phyloP scores from a whole-genome alignment of 345 rosid genomes.

The Diplotaxis tenuifolia region DNA sequence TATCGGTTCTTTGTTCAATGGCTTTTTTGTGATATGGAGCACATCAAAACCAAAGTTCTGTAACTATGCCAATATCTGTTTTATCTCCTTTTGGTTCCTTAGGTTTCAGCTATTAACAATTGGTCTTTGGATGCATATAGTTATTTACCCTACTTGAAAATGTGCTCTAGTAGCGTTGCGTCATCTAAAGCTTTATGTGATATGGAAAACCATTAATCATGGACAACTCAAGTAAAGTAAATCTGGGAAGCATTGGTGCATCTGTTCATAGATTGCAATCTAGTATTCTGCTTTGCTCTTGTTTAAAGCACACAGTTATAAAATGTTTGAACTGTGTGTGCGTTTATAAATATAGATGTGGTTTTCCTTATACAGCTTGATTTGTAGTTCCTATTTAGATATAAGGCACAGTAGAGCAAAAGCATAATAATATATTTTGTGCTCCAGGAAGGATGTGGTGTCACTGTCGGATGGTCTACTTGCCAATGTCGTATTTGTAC shows the following conservation, averaged over 20 bases:
- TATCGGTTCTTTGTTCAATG: background rate
- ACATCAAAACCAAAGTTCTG: background rate
- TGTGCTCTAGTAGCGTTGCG: background rate
- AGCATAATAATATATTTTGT: background rate
- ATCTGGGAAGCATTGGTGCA: slow-evolving; percentile 4
- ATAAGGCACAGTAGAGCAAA: slow-evolving; percentile 6
- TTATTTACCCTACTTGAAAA: background rate
- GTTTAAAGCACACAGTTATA: background rate
- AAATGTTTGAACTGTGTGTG: background rate
- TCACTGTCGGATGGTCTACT: slow-evolving; percentile 97
- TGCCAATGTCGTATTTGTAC: slow-evolving; percentile 94
- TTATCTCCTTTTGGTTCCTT: background rate
- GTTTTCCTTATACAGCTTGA: slow-evolving; percentile 2
- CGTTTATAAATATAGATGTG: slow-evolving; percentile 5
- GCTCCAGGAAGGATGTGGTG: slow-evolving; percentile 98
- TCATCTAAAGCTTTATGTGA: slow-evolving; percentile 4
- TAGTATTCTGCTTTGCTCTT: background rate
- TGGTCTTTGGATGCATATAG: background rate
- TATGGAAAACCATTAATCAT: background rate
- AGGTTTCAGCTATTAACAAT: background rate
- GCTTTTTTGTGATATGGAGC: background rate
- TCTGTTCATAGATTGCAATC: slow-evolving; percentile 5
- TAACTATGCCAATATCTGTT: background rate
- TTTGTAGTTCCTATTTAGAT: background rate
- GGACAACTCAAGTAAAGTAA: slow-evolving; percentile 1